phyloP scores from a whole-genome alignment of 768 basidiomycete species.

The Boletus fagicola region DNA sequence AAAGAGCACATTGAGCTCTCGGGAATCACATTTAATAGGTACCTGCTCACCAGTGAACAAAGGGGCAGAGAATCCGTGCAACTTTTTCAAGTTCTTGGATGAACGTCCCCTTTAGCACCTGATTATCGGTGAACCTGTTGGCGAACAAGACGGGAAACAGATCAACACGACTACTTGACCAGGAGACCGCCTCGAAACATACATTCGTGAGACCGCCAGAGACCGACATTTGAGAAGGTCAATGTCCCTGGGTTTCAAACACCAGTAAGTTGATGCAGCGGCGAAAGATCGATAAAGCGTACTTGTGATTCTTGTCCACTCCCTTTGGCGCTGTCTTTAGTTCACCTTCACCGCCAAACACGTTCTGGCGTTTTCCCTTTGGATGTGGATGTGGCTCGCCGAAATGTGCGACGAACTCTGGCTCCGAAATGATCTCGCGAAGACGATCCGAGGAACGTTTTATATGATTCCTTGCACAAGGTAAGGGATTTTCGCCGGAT shows the following conservation, averaged over 20 bases:
- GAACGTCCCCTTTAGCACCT: conserved; percentile 67
- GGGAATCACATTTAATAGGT: neutral
- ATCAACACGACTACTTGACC: conserved; percentile 17
- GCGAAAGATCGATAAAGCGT: conserved; percentile 13
- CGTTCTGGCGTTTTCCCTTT: conserved; percentile 62
- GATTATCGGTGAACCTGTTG: conserved; percentile 66
- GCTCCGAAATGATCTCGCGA: conserved; percentile 60
- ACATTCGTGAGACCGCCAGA: conserved; percentile 67
- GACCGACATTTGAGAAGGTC: conserved; percentile 85
- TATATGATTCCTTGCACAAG: conserved; percentile 54
- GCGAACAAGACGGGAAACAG: neutral
- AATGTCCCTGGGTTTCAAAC: conserved; percentile 61
- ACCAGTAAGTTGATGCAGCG: neutral
- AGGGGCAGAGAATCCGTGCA: conserved; percentile 58
- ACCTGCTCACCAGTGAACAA: conserved; percentile 69
- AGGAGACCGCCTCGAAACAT: conserved; percentile 13
- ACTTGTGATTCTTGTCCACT: conserved; percentile 79
- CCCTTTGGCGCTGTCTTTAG: conserved; percentile 93
- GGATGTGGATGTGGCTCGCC: conserved; percentile 64
- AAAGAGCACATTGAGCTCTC: conserved; percentile 1
- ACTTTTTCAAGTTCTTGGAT: conserved; percentile 57
- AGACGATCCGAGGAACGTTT: conserved; percentile 59
- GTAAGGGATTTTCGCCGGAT: neutral
- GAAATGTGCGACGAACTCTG: conserved; percentile 74
- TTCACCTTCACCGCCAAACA: conserved; percentile 87